Base-by-base conservation (phyloP, 805 yeast genomes). In the Candida incommunis region DNA sequence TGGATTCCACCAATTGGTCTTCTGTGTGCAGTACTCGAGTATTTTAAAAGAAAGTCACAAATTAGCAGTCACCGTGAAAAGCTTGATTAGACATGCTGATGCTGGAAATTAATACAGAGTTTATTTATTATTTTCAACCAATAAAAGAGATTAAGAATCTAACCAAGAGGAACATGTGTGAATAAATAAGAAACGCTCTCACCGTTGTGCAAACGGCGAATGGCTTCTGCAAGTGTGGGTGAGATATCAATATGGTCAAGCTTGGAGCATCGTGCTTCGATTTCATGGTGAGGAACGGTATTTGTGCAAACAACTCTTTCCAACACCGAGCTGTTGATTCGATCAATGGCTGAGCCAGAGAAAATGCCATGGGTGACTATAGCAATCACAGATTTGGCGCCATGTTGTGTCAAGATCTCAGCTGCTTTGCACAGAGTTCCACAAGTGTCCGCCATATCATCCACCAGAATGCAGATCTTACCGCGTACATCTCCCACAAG, bases 371-470 rank as follows among this genome's bases (percentile, higher is more conserved):
- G 98, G 1, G 97, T 90, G 9, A 90, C 96, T 43, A 92, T 81
- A 11, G 97, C 95, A 51, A 90, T 75, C 22, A 92, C 97, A 50
- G 76, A 74, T 48, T 75, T 70, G 2, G 98, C 97, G 24, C 87
- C 84, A 52, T 85, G 78, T 21, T 75, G 79, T 51, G 87, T 66
- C 48, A 90, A 68, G 3, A 88, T 78, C 50, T 90, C 94, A 9
- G 95, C 90, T 1, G 97, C 97, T 64, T 90, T 90, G 51, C 85
- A 92, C 52, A 90, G 69, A 2, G 98, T 90, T 35, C 98, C 97
- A 66, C 97, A 90, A 3, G 98, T 90, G 60, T 90, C 98, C 31
- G 97, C 97, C 94, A 90, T 92, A 61, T 90, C 98, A 63, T 90
- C 98, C 26, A 90, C 84, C 50, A 90, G 68, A 22, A 92, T 71